Conservation (phyloP, 192 early-diverging fungal genomes). For the Backusella sp. region DNA sequence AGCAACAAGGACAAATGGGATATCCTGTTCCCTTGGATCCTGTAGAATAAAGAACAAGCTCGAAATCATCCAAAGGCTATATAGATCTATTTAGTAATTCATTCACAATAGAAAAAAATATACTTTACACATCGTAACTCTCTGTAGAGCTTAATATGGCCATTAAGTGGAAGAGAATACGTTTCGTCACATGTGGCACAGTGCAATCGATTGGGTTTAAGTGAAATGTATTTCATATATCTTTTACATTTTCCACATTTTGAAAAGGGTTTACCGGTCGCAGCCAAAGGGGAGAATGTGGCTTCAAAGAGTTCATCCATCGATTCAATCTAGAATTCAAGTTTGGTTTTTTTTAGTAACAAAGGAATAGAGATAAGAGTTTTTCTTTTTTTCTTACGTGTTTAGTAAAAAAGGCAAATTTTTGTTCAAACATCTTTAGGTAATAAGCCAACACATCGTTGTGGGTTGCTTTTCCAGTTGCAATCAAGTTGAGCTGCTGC, state of each 20-base stretch:
- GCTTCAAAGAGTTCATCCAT: conserved; percentile 57
- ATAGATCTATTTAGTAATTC: background rate
- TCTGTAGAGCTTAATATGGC: conserved; percentile 46
- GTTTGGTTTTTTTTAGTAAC: background rate
- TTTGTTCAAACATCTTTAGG: conserved; percentile 40
- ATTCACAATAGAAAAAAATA: background rate
- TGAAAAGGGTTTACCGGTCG: conserved; percentile 43
- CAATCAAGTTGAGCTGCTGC: conserved; percentile 49
- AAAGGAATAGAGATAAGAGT: no score
- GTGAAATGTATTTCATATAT: conserved; percentile 49
- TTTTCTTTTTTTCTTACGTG: conserved; percentile 13
- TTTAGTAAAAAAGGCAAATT: conserved; percentile 46
- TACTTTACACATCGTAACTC: conserved; percentile 38
- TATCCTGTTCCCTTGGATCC: conserved; percentile 58
- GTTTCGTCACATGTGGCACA: conserved; percentile 53
- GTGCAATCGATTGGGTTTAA: conserved; percentile 46
- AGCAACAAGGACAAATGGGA: conserved; percentile 50
- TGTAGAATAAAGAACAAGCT: conserved; percentile 51
- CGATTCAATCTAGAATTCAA: conserved; percentile 29
- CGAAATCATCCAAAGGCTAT: conserved; percentile 53
- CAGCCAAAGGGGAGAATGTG: conserved; percentile 49
- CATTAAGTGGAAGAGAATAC: conserved; percentile 46
- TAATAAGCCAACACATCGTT: conserved; percentile 40
- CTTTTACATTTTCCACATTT: conserved; percentile 52
- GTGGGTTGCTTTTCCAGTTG: conserved; percentile 33